These are phyloP conservation scores for Saccharomyces mikatae DNA, from an alignment of 805 yeast genomes.

Conservation along the genomic window DNA sequence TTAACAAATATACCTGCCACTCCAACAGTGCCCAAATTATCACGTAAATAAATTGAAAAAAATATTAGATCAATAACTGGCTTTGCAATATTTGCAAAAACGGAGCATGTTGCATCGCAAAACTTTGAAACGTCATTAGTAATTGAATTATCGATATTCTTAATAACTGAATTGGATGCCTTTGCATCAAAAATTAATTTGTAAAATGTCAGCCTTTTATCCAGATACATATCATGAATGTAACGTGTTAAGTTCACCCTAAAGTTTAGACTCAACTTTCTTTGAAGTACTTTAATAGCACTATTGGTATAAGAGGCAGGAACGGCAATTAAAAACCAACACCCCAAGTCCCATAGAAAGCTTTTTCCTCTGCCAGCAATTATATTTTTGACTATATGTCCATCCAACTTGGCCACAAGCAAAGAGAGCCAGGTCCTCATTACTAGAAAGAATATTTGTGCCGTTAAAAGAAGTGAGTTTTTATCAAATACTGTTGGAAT, in stretches of 20 bases:
- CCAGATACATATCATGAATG: conserved; percentile 83
- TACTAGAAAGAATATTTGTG: conserved; percentile 68
- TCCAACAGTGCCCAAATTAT: conserved; percentile 81
- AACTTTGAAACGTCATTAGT: conserved; percentile 79
- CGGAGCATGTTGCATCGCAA: conserved; percentile 69
- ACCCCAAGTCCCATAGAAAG: conserved; percentile 66
- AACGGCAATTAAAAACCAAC: conserved; percentile 84
- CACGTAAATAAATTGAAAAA: conserved; percentile 75
- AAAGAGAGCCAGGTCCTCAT: conserved; percentile 83
- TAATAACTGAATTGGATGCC: conserved; percentile 36
- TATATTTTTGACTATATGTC: conserved; percentile 82
- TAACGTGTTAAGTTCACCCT: conserved; percentile 78
- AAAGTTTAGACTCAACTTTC: conserved; percentile 71
- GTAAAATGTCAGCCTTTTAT: conserved; percentile 72
- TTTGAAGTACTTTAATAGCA: conserved; percentile 73
- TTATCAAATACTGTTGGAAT: conserved; percentile 67
- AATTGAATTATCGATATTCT: conserved; percentile 72
- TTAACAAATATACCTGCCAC: conserved; percentile 73
- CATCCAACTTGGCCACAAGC: conserved; percentile 81
- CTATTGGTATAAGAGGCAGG: conserved; percentile 92
- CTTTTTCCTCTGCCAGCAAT: conserved; percentile 72
- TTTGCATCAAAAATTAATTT: conserved; percentile 58
- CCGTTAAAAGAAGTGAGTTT: conserved; percentile 54
- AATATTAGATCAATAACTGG: conserved; percentile 81
- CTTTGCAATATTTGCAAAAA: conserved; percentile 84